phyloP scores from a whole-genome alignment of 495 filamentous ascomycete genomes.

The Xylaria flabelliformis region DNA sequence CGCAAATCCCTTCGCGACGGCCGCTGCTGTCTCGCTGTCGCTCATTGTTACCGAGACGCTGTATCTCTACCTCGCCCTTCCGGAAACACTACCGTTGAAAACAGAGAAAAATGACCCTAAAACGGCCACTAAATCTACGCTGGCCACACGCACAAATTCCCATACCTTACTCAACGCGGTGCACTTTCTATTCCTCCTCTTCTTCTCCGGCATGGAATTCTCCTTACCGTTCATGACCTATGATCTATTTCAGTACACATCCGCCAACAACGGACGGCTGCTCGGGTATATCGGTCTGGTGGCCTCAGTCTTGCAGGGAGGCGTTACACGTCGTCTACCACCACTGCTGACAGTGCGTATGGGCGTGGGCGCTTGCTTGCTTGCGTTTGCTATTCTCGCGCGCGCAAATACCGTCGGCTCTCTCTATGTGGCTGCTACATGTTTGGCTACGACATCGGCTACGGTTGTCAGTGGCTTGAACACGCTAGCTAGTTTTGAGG shows the following conservation, averaged over 20 bases:
- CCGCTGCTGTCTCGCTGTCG: slow-evolving; percentile 81
- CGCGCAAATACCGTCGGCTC: slow-evolving; percentile 65
- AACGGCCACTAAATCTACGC: slow-evolving; percentile 25
- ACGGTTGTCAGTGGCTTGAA: slow-evolving; percentile 96
- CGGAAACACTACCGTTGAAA: slow-evolving; percentile 80
- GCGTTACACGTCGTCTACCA: slow-evolving; percentile 78
- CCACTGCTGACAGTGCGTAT: slow-evolving; percentile 78
- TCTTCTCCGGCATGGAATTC: slow-evolving; percentile 98
- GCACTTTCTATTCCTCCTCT: slow-evolving; percentile 91
- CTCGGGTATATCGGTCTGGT: slow-evolving; percentile 92
- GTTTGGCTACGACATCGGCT: slow-evolving; percentile 86
- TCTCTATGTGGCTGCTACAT: slow-evolving; percentile 80
- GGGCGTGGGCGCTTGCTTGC: slow-evolving; percentile 76
- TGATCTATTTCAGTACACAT: slow-evolving; percentile 83
- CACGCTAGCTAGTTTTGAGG: slow-evolving; percentile 88
- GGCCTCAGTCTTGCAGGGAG: slow-evolving; percentile 88
- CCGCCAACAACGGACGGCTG: slow-evolving; percentile 80
- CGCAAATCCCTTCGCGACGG: slow-evolving; percentile 90
- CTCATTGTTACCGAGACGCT: slow-evolving; percentile 84
- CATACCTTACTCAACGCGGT: slow-evolving; percentile 82
- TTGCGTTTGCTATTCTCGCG: slow-evolving; percentile 82
- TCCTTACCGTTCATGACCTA: slow-evolving; percentile 96
- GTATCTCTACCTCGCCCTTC: slow-evolving; percentile 86
- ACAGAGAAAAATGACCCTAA: slow-evolving; percentile 39
- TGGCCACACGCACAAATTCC: slow-evolving; percentile 71